Evolutionary conservation across 768 basidiomycete species (phyloP), one percentile per base, ranked within the genome.

Genomic region (Mycena floridula): DNA sequence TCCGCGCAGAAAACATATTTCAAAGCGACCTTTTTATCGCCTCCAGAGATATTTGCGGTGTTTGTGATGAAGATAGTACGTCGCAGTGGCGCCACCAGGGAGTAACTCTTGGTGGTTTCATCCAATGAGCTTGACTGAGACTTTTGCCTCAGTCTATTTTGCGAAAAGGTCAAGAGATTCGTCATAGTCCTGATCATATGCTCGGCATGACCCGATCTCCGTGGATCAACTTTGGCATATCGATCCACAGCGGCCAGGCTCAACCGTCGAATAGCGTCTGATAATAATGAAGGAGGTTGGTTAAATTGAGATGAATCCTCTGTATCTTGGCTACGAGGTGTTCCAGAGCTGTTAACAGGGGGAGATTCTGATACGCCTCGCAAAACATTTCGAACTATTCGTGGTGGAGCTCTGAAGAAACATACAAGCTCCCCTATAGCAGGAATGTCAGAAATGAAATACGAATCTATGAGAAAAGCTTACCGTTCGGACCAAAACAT

Each of bases 401-500:
- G 76, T 16, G 81, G 82, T 2, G 85, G 81, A 3, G 82, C 78
- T 37, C 83, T 77, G 66, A 88, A 93, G 66, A 95, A 93, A 57
- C 83, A 89, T 0, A 94, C 77, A 1, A 95, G 67, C 66, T 92
- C 83, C 40, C 90, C 92, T 94, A 50, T 49, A 32, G n/a, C 36
- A 13, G 25, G 21, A 41, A n/a, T 22, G 16, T 25, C 7, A 40
- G 30, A 8, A n/a, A 23, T n/a, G 39, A n/a, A n/a, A n/a, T n/a
- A n/a, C n/a, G 27, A 16, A 30, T 35, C 22, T 43, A 45, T 13
- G 35, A 15, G 2, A 3, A 21, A 25, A 25, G 57, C 70, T 37
- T 47, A 90, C 92, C 93, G 57, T 90, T 89, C 0, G 88, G 87
- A 1, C 91, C 88, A 67, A 94, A 95, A 0, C 82, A 76, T 2